Evolutionary conservation across 2,329 filamentous ascomycete genomes (phyloP).

Genomic region (Lasiodiplodia sp.): DNA sequence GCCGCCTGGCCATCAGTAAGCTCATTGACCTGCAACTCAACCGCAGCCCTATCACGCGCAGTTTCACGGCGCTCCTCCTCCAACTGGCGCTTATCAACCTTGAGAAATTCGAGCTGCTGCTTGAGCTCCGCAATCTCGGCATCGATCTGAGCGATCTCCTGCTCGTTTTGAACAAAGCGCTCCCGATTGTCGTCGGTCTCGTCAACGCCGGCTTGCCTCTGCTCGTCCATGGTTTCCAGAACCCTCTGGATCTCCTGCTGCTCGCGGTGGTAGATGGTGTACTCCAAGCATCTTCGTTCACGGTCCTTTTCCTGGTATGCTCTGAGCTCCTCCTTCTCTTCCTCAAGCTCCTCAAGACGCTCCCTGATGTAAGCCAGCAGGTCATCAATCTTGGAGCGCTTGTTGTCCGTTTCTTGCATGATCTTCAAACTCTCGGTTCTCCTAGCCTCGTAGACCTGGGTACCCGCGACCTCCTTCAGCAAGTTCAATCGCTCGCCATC

Average conservation of each 20-base stretch:
- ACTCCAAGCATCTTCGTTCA: conserved; percentile 89
- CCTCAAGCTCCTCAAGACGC: conserved; percentile 85
- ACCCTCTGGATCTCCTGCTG: conserved; percentile 79
- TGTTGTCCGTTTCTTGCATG: conserved; percentile 95
- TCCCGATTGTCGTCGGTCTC: conserved; percentile 82
- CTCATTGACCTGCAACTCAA: conserved; percentile 83
- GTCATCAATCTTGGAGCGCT: conserved; percentile 92
- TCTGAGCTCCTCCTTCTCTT: conserved; percentile 94
- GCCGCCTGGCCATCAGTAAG: conserved; percentile 83
- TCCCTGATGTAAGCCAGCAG: conserved; percentile 91
- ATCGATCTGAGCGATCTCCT: conserved; percentile 78
- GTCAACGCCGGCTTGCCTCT: conserved; percentile 81
- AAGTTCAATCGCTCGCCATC: conserved; percentile 88
- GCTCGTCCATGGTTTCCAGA: conserved; percentile 82
- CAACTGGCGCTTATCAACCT: conserved; percentile 83
- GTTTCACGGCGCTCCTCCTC: conserved; percentile 89
- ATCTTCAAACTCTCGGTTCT: conserved; percentile 93
- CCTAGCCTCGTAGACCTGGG: conserved; percentile 93
- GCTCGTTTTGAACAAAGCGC: conserved; percentile 78
- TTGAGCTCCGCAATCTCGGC: conserved; percentile 79
- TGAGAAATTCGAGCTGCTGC: conserved; percentile 83
- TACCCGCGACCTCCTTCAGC: conserved; percentile 97
- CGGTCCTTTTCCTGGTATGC: conserved; percentile 95
- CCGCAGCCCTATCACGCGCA: conserved; percentile 80
- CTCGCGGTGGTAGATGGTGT: conserved; percentile 90